A percentile compares a stretch with the other conserved stretches of the same genome.
phyloP scores from a whole-genome alignment of 2,329 filamentous ascomycete species.

The Hymenoscyphus fraxineus region DNA sequence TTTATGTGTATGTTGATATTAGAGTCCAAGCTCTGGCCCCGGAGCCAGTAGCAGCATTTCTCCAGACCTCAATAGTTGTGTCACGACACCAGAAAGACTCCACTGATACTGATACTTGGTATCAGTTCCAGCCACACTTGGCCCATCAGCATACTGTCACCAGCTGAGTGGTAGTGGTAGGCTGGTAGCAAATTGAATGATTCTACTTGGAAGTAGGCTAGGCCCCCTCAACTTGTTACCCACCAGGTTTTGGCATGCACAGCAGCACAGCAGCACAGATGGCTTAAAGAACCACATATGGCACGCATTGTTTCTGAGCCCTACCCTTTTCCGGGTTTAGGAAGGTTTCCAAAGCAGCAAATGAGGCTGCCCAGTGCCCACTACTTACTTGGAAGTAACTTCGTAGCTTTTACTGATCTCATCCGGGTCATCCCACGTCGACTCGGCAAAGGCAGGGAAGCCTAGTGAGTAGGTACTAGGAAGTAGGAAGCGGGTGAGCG shows the following conservation, averaged over 20 bases:
- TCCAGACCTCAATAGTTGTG: constrained; percentile 13
- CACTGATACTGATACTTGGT: constrained; percentile 1
- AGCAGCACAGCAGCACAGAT: constrained; percentile 2
- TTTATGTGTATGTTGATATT: constrained; percentile 5
- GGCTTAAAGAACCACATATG: background rate
- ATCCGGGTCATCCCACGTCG: constrained; percentile 22
- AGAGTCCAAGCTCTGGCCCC: constrained; percentile 1
- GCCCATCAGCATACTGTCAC: background rate
- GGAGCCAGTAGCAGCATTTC: constrained; percentile 11
- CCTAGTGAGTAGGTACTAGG: background rate
- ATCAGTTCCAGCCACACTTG: background rate
- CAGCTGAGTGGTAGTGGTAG: no score
- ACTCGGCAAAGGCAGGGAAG: constrained; percentile 4
- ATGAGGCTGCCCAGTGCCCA: constrained; percentile 14
- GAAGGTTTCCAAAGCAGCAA: constrained; percentile 4
- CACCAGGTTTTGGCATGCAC: constrained; percentile 5
- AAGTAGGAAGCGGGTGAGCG: background rate
- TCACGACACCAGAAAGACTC: constrained; percentile 10
- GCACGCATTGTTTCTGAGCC: background rate
- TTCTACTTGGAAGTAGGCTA: background rate
- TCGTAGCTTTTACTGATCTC: background rate
- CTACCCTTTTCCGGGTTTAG: background rate
- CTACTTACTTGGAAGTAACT: background rate
- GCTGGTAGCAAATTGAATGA: constrained; percentile 2
- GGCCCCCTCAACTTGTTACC: background rate